Conservation (phyloP, 495 filamentous ascomycete species). For the Neurospora sp. region DNA sequence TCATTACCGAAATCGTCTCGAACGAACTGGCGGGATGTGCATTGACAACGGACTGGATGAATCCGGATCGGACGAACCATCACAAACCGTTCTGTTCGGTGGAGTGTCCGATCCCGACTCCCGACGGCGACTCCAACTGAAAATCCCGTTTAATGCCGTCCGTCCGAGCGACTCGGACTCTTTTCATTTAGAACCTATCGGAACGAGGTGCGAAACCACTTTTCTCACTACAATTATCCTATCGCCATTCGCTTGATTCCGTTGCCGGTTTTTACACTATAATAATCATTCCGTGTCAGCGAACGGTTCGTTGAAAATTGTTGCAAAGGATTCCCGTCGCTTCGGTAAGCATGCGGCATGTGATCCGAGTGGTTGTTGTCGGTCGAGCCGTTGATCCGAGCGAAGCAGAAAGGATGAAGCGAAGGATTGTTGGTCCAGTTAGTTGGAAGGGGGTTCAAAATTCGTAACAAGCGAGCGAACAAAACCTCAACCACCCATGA, state of each 20-base stretch:
- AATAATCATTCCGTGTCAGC: background rate
- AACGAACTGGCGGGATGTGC: background rate
- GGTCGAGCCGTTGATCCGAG: background rate
- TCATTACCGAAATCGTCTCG: background rate
- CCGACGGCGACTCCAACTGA: background rate
- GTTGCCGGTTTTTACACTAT: background rate
- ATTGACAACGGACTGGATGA: background rate
- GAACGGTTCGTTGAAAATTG: background rate
- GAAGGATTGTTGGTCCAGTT: background rate
- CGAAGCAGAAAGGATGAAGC: background rate
- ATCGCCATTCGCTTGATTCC: background rate
- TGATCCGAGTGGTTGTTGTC: background rate
- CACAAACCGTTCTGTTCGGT: background rate
- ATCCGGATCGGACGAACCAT: background rate
- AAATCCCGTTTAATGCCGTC: background rate
- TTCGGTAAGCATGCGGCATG: background rate
- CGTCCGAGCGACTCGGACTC: background rate
- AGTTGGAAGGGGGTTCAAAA: background rate
- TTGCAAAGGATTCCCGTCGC: background rate
- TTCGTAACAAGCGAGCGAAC: background rate
- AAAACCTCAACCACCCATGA: background rate
- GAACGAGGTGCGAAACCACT: background rate
- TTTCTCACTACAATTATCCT: too few relatives aligned
- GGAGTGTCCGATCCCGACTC: background rate
- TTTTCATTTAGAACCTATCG: background rate